These are phyloP conservation scores for Rhizomucor pusillus DNA, from an alignment of 371 early-diverging fungal genomes.

Conservation along the genomic window DNA sequence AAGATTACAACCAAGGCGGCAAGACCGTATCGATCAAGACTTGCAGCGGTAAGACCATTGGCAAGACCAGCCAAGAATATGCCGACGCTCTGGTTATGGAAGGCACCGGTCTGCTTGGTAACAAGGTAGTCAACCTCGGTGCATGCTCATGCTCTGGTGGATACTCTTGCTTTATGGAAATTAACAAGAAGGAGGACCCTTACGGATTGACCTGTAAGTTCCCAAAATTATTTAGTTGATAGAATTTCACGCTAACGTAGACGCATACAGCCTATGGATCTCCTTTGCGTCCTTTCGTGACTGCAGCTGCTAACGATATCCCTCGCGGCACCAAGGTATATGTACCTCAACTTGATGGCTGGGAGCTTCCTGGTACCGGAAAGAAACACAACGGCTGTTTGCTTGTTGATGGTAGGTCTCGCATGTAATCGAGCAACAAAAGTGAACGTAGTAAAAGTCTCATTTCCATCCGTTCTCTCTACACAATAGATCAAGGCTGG, in stretches of 20 bases:
- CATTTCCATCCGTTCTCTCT: background rate
- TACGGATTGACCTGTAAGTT: constrained; percentile 21
- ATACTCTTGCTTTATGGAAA: constrained; percentile 27
- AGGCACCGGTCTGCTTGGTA: constrained; percentile 22
- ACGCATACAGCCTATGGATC: constrained; percentile 9
- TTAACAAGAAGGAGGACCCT: constrained; percentile 20
- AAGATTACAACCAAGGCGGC: constrained; percentile 18
- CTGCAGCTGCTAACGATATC: constrained; percentile 24
- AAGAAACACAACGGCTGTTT: constrained; percentile 35
- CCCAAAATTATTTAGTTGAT: no score
- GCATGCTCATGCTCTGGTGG: constrained; percentile 21
- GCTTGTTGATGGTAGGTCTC: constrained; percentile 15
- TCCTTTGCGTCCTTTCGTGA: constrained; percentile 22
- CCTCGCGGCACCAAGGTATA: constrained; percentile 34
- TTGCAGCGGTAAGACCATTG: constrained; percentile 26
- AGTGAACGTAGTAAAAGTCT: background rate
- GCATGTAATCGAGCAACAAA: background rate
- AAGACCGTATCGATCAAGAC: constrained; percentile 20
- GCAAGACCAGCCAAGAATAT: constrained; percentile 15
- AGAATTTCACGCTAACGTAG: background rate
- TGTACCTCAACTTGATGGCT: constrained; percentile 24
- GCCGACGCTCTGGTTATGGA: constrained; percentile 31
- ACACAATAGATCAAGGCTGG: constrained; percentile 25
- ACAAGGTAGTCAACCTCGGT: constrained; percentile 27
- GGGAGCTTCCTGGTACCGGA: constrained; percentile 17